Evolutionary conservation across 2,329 filamentous ascomycete genomes (phyloP).

Genomic region (Sarocladium oryzae): DNA sequence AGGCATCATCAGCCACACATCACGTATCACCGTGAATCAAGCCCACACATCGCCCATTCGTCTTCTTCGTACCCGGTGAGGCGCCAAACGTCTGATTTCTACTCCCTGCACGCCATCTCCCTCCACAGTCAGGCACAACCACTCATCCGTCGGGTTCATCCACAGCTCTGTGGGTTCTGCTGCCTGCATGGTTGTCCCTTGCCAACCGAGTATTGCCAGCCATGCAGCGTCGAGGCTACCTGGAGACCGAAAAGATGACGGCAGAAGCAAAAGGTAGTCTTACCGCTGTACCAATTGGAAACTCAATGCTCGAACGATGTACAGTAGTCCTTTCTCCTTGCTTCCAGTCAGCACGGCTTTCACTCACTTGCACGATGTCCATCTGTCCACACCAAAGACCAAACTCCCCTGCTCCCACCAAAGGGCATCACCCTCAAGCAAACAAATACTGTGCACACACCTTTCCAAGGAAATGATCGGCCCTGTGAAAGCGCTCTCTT

Average conservation of each 20-base stretch:
- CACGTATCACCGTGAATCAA: constrained; percentile 2
- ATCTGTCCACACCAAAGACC: not conserved
- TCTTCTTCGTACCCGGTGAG: not conserved
- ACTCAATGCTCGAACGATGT: not conserved
- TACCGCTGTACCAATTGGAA: not conserved
- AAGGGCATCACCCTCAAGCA: too few species aligned
- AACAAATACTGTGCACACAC: not conserved
- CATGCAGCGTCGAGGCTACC: too few species aligned
- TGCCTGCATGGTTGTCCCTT: not conserved
- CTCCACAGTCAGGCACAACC: constrained; percentile 2
- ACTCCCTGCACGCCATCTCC: not conserved
- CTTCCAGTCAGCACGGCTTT: not conserved
- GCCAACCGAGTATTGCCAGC: not conserved
- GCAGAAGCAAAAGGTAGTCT: not conserved
- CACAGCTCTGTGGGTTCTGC: not conserved
- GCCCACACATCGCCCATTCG: not conserved
- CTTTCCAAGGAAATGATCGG: not conserved
- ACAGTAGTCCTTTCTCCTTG: not conserved
- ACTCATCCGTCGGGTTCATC: not conserved
- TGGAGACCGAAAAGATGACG: not conserved
- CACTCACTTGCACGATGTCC: not conserved
- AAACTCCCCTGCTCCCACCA: not conserved
- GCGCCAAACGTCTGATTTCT: not conserved
- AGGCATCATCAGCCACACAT: not conserved
- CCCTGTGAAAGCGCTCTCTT: not conserved